A percentile compares a stretch with the other conserved stretches of the same genome.
Conservation (phyloP, 768 basidiomycete species). For the Macrolepiota dolichaula region DNA sequence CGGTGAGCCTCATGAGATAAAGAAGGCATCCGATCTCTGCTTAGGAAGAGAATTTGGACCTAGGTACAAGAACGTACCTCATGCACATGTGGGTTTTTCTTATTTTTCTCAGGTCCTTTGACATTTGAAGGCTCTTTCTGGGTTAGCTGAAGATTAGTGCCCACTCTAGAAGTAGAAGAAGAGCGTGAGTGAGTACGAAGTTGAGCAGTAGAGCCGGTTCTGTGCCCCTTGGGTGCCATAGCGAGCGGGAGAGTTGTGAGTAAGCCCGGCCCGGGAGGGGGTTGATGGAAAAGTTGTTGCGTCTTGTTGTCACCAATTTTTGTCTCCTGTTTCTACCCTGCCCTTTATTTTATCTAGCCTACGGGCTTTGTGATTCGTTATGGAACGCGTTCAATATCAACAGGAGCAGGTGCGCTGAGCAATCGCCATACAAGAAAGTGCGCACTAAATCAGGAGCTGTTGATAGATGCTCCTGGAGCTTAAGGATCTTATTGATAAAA, state of each 20-base stretch:
- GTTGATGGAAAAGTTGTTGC: constrained; percentile 7
- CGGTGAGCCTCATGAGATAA: constrained; percentile 16
- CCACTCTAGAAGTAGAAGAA: constrained; percentile 58
- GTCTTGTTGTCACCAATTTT: constrained; percentile 3
- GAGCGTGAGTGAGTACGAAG: constrained; percentile 63
- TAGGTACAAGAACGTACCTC: constrained; percentile 37
- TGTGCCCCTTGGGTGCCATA: constrained; percentile 53
- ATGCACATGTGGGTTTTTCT: constrained; percentile 40
- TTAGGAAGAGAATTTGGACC: constrained; percentile 14
- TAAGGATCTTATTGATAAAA: constrained; percentile 85
- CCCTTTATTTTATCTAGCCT: constrained; percentile 3
- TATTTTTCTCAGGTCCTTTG: constrained; percentile 49
- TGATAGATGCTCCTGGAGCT: constrained; percentile 91
- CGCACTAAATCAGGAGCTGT: not conserved
- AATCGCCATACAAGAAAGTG: not conserved
- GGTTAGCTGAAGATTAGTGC: constrained; percentile 62
- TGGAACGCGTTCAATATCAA: constrained; percentile 94
- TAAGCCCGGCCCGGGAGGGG: not conserved
- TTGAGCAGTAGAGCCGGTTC: constrained; percentile 39
- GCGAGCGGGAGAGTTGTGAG: not conserved
- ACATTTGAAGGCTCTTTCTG: constrained; percentile 50
- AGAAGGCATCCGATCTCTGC: constrained; percentile 14
- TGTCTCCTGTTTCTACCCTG: not conserved
- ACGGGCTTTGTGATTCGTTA: constrained; percentile 25
- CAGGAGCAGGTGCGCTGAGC: constrained; percentile 71